These are phyloP conservation scores for Acacia melanoxylon DNA, from an alignment of 306 rosid species.

Conservation along the genomic window DNA sequence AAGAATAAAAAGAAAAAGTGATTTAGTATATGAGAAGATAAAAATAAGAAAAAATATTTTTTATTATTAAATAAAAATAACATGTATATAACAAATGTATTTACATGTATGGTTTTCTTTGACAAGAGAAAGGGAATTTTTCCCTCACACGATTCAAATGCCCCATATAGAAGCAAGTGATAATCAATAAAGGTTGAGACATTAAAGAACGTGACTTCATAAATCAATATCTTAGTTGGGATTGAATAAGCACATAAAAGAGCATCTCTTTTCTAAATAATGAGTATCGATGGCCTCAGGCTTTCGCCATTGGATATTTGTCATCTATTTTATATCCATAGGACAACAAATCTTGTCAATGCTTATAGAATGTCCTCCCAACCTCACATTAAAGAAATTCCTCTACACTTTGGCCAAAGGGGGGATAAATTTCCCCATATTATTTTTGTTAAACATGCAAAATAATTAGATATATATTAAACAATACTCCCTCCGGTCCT, in stretches of 20 bases:
- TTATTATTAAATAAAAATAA: background rate
- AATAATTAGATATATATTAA: too few relatives aligned
- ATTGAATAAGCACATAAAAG: slow-evolving; percentile 8
- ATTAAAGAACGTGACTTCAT: background rate
- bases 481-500: too few relatives aligned
- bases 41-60: background rate
- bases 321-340: background rate
- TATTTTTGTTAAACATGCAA: background rate
- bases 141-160: background rate
- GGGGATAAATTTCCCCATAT: background rate
- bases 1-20: background rate
- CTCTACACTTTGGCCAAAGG: background rate
- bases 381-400: background rate
- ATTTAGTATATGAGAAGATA: too few relatives aligned
- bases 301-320: background rate
- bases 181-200: background rate
- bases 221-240: slow-evolving; percentile 13
- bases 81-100: background rate
- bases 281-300: background rate
- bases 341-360: background rate
- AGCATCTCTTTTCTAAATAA: background rate
- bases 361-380: background rate
- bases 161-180: background rate
- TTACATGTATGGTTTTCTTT: background rate
- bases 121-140: background rate